These are phyloP conservation scores for Moricandia moricandioides DNA, from an alignment of 345 rosid genomes.

Conservation along the genomic window DNA sequence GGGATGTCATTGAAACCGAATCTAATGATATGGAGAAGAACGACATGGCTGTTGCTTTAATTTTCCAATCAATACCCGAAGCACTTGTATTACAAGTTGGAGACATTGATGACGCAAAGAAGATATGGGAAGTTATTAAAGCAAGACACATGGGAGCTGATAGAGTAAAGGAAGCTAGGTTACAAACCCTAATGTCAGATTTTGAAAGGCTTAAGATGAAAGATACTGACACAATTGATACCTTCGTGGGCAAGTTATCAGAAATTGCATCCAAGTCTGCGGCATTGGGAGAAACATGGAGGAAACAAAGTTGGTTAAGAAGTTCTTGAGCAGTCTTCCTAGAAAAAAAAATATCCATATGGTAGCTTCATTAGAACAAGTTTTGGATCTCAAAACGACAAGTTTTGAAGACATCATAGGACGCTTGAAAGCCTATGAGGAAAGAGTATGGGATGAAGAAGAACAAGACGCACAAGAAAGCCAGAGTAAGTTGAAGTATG, in stretches of 20 bases:
- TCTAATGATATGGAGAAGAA: no score
- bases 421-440: no score
- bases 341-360: no score
- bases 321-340: background rate
- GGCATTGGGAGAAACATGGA: background rate
- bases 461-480: background rate
- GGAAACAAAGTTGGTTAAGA: background rate
- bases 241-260: background rate
- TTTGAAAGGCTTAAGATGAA: background rate
- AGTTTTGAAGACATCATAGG: background rate
- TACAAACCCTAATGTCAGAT: background rate
- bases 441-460: background rate
- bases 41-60: no score
- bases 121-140: no score
- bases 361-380: background rate
- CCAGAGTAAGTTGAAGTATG: background rate
- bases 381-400: no score
- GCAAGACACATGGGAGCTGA: no score
- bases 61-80: no score
- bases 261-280: background rate
- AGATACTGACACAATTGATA: background rate
- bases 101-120: no score
- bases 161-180: no score
- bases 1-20: no score
- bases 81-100: no score